Conservation (phyloP, 257 asterid species). For the Osmanthus fragrans region DNA sequence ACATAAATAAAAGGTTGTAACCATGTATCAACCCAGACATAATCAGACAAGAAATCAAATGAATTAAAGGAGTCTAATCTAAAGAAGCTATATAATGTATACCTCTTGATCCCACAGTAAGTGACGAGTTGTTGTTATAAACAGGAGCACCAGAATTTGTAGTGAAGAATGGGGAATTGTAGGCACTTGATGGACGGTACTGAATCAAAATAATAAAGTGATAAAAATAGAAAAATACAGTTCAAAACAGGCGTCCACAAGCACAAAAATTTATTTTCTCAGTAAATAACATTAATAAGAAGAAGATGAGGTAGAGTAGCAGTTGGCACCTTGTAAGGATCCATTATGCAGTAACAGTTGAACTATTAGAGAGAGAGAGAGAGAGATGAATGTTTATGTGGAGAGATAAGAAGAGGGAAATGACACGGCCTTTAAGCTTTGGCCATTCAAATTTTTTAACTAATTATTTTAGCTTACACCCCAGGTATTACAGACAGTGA, state of each 20-base stretch:
- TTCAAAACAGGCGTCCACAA: neutral
- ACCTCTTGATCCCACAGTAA: conserved; percentile 92
- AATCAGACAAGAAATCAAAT: neutral
- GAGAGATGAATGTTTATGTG: neutral
- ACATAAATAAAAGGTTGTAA: neutral
- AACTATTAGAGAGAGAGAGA: neutral
- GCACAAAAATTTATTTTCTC: neutral
- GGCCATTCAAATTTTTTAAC: neutral
- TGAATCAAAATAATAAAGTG: conserved; percentile 39
- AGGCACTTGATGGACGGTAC: conserved; percentile 86
- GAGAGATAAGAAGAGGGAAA: neutral
- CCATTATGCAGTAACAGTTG: conserved; percentile 38
- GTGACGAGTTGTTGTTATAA: conserved; percentile 76
- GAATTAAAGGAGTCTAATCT: neutral
- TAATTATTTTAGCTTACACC: too few species aligned
- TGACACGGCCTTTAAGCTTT: neutral
- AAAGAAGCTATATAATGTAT: conserved; percentile 3
- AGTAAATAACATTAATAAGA: neutral
- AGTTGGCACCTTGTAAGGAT: conserved; percentile 64
- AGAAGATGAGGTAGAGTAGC: neutral
- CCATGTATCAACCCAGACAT: neutral
- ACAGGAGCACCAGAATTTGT: conserved; percentile 91
- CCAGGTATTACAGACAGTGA: too few species aligned
- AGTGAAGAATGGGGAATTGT: conserved; percentile 72
- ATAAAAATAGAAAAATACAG: neutral